Base-by-base conservation (phyloP, 169 alveolate genomes). In the Plasmodium relictum region DNA sequence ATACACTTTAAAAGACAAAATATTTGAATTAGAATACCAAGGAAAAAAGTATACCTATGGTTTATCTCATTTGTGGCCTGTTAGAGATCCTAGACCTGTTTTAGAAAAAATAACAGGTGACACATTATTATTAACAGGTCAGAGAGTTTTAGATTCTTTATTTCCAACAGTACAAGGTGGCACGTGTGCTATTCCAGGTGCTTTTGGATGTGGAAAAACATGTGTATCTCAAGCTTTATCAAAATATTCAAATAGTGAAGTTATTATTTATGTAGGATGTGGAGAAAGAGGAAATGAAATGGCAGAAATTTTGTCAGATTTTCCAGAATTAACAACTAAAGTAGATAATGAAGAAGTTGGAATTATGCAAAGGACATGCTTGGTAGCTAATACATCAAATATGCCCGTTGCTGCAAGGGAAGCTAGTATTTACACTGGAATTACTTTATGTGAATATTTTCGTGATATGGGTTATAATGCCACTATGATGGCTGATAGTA, bases 361-460 rank as follows among this genome's bases (percentile, higher is more conserved):
- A 73, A 99, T 99, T 89, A 99, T 99, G 99, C 97, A 98, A 94
- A 96, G 99, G 80, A 98, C 99, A 62, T 98, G 99, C 71, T 94
- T 99, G 86, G 99, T 99, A 62, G 99, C 99, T 62, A 99, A 99
- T 93, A 98, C 99, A 24, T 98, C 99, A 14, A 99, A 99, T 95
- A 99, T 99, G 99, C 99, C 99, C 12, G 99, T 99, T 89, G 99
- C 99, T 12, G 99, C 99, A 22, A 97, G 99, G 95, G 99, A 99
- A 94, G 99, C 99, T 58, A 97, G 99, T 42, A 97, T 98, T 68
- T 98, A 98, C 92, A 98, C 99, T 3, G 99, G 99, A 31, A 98
- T 99, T 80, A 98, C 99, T 14, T 94, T 98, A 10, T 98, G 99
- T 39, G 99, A 99, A 94, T 99, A 99, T 96, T 98, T 98, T 96